Evolutionary conservation across 495 filamentous ascomycete species (phyloP), one percentile per base, ranked within the genome.

Genomic region (Penicillium flavigenum): DNA sequence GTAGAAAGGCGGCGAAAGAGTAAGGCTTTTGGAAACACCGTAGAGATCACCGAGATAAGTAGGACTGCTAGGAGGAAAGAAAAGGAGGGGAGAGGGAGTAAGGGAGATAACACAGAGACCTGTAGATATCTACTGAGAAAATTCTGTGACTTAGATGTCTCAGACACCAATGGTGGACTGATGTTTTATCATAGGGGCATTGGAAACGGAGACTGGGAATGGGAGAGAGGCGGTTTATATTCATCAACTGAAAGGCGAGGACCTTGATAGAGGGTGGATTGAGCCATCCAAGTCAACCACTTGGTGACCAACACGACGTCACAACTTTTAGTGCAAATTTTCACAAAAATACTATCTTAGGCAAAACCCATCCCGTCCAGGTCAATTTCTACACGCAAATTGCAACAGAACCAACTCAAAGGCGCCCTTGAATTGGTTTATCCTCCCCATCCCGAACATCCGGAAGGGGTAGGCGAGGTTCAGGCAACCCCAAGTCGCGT

Each of bases 391-490:
- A 38, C 1, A n/a, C 16, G 36, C 16, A 38, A 38, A 0, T n/a
- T 38, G 16, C 36, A 38, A 3, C 6, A 3, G 22, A 38, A 38
- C 36, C 7, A 31, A 10, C 9, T 34, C 34, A 62, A n/a, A 66
- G 54, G 9, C 52, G 61, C 10, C 55, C 19, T 16, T 57, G 51
- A 20, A 61, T 26, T 14, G 61, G 52, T 26, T 19, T 56, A 16
- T 56, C 54, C 0, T 31, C 39, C 4, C 51, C 56, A 45, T 63
- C 64, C 16, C 54, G 58, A 12, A 48, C 24, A 58, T 66, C 51
- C 6, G 61, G 56, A 34, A 60, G 24, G 16, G 65, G 68, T 9
- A 71, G 51, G 41, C 47, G 22, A 52, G 68, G 68, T 29, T 56
- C 39, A 2, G 58, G 49, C 19, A 71, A 49, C 5, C 55, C 49